Evolutionary conservation across 768 basidiomycete genomes (phyloP).

Genomic region (Lactarius deliciosus): DNA sequence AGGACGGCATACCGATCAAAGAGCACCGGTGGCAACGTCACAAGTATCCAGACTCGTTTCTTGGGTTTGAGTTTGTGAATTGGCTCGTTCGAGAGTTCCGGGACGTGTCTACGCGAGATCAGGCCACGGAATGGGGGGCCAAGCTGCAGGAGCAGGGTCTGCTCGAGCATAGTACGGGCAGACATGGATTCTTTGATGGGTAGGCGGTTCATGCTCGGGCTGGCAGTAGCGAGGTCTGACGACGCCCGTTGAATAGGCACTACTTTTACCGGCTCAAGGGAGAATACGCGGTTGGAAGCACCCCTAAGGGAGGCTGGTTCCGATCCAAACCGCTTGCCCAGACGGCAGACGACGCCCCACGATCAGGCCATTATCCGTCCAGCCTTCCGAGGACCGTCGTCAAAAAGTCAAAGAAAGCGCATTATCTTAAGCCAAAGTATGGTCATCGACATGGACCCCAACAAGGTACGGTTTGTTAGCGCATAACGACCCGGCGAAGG

Average conservation of each 20-base stretch:
- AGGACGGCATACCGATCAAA: constrained; percentile 81
- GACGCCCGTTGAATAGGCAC: constrained; percentile 49
- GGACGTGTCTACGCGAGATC: constrained; percentile 80
- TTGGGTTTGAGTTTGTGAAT: constrained; percentile 83
- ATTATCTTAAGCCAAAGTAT: constrained; percentile 85
- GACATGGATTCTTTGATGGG: constrained; percentile 88
- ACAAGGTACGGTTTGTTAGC: constrained; percentile 50
- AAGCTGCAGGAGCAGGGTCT: constrained; percentile 78
- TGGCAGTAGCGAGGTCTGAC: constrained; percentile 1
- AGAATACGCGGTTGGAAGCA: constrained; percentile 69
- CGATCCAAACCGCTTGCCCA: constrained; percentile 42
- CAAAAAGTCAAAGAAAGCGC: constrained; percentile 56
- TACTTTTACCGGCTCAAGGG: constrained; percentile 86
- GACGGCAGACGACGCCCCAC: constrained; percentile 7
- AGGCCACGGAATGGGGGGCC: constrained; percentile 76
- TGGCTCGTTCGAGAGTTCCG: constrained; percentile 93
- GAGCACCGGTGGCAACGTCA: constrained; percentile 79
- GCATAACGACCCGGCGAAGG: no score
- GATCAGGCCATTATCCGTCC: constrained; percentile 37
- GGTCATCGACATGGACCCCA: constrained; percentile 83
- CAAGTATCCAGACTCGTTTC: constrained; percentile 80
- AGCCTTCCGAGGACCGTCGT: constrained; percentile 39
- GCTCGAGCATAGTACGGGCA: constrained; percentile 77
- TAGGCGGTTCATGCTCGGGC: constrained; percentile 37
- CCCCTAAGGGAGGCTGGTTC: constrained; percentile 72